Evolutionary conservation across 1,284 basidiomycete species (phyloP), one percentile per base, ranked within the genome.

Genomic region (Moesziomyces aphidis): DNA sequence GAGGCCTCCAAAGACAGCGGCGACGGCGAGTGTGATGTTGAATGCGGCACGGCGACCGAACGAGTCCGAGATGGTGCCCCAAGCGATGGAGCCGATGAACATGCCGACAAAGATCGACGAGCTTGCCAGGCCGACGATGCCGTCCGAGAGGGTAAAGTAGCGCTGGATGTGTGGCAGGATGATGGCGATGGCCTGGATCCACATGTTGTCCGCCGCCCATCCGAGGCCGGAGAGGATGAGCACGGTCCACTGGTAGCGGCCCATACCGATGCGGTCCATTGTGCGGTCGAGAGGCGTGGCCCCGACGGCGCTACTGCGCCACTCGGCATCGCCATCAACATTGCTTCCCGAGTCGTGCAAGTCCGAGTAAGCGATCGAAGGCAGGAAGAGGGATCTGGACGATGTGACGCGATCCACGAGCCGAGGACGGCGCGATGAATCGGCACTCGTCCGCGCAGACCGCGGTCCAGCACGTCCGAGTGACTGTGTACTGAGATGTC

Each of bases 121-220:
- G 0, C 91, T 93, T 3, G 94, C 85, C 1, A 88, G 84, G 39
- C 93, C 93, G 61, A 94, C 92, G 76, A 89, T 89, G 55, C 86
- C 88, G 84, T 94, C 92, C 26, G 89, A 88, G 15, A 95, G 90
- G 7, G 26, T 36, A 22, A 67, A 82, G 56, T 59, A 93, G 63
- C 90, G 89, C 82, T 97, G 94, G 10, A 98, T 91, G 59, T 95
- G 89, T 13, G 96, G 96, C 13, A 99, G 88, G 50, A 96, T 93
- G 50, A 98, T 94, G 44, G 95, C 93, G 34, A 93, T 86, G 39
- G 74, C 81, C 55, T 84, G 83, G 42, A 82, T 81, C 67, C 64
- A 83, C 78, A 82, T 71, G 84, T 85, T 85, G 65, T 83, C 82
- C 1, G 82, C 80, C 1, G 77, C 73, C 80, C 80, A 83, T 15